Evolutionary conservation across 805 yeast genomes (phyloP).

Genomic region (Maudiozyma bulderi): DNA sequence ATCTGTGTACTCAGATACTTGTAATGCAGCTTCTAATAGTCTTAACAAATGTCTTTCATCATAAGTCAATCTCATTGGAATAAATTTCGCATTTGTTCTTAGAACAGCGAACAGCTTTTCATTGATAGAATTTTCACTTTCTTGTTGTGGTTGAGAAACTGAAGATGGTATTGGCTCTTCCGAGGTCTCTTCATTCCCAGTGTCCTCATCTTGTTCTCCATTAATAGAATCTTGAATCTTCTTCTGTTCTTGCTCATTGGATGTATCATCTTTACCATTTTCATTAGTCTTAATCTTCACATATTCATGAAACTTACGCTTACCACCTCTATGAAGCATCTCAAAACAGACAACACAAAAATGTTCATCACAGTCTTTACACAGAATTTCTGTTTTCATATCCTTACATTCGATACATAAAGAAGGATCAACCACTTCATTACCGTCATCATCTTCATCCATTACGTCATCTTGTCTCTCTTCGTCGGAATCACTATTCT

Average conservation of each 20-base stretch:
- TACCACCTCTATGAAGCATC: conserved; percentile 62
- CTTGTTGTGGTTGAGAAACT: conserved; percentile 1
- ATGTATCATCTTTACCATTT: conserved; percentile 5
- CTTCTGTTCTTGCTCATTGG: conserved; percentile 15
- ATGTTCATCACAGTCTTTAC: conserved; percentile 53
- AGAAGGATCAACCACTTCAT: conserved; percentile 26
- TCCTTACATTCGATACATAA: conserved; percentile 66
- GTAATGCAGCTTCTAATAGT: conserved; percentile 63
- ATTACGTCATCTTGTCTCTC: conserved; percentile 11
- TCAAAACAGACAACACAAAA: conserved; percentile 64
- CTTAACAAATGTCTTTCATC: conserved; percentile 63
- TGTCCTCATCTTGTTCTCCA: conserved; percentile 12
- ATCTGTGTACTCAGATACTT: conserved; percentile 74
- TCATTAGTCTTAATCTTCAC: conserved; percentile 17
- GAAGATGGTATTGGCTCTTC: no score
- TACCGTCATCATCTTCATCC: conserved; percentile 21
- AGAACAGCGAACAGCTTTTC: conserved; percentile 31
- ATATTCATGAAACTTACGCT: conserved; percentile 38
- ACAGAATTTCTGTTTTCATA: conserved; percentile 57
- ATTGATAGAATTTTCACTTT: conserved; percentile 15
- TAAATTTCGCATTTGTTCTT: conserved; percentile 39
- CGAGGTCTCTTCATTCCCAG: conserved; percentile 13
- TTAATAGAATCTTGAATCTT: conserved; percentile 10
- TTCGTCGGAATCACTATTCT: conserved; percentile 23
- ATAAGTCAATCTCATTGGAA: conserved; percentile 58